Evolutionary conservation across 2,329 filamentous ascomycete species (phyloP), one percentile per base, ranked within the genome.

Genomic region (Leptographium wingfieldii): DNA sequence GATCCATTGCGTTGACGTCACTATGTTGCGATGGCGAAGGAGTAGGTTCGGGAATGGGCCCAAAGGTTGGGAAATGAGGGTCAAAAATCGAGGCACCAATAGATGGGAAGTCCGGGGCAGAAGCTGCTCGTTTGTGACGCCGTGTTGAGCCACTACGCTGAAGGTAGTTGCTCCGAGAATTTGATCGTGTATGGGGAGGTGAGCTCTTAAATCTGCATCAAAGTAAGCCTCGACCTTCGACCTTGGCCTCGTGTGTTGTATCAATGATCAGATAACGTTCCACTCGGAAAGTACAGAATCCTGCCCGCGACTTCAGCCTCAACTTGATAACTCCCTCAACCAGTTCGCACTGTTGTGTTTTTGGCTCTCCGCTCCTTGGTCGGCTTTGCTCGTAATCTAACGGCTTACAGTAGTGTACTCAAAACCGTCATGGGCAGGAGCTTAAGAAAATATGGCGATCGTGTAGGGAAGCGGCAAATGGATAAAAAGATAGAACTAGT

Each of bases 71-170:
- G 19, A 60, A 66, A 1, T 61, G 63, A 35, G n/a, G 58, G 38
- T 52, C 63, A 64, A 60, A 68, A 55, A 35, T 63, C 57, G 29
- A 61, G 27, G 53, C 63, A 5, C 55, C 64, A n/a, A 69, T 63
- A 5, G 68, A 70, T 10, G 72, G 68, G 58, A 77, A 75, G 61
- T 76, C 72, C 12, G 79, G 78, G 7, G 77, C 79, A 10, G 79
- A 81, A 22, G 74, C 73, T 3, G 78, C 74, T 60, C 78, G 70
- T 65, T 79, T 80, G 66, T 81, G 78, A 43, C 69, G 66, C 56
- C 67, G 72, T 1, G 68, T 61, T 33, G 63, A 57, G 33, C 62
- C 57, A 53, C 68, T 64, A 61, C 69, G 61, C 38, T 57, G 64
- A 9, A 66, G 57, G 6, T 64, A 61, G 29, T 48, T 27, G n/a